Base-by-base conservation (phyloP, 257 asterid genomes). In the Forsythia suspensa region DNA sequence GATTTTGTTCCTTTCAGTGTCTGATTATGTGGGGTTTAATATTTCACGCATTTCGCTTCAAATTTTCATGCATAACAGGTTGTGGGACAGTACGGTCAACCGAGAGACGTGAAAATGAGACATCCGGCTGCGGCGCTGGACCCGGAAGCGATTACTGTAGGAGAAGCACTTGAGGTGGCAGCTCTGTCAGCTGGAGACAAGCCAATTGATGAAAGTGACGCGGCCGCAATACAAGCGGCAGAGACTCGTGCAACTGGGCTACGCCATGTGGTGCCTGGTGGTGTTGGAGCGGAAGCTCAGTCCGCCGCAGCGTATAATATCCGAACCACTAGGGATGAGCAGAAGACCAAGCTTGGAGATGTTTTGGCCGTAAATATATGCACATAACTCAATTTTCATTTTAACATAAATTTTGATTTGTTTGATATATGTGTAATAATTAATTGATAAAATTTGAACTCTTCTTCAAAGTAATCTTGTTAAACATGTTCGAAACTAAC, bases 101-200 rank as follows among this genome's bases (percentile, higher is more conserved):
- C 81, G 38, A 61, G 46, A 38, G 85, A 70, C 0, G 76, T 6
- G 71, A 46, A 61, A 38, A 65, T 24, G 79, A 70, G 59, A 6
- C 24, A 77, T 6, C 81, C 82, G 8, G 44, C 42, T 8, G 16
- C 73, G 6, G 76, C 38, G 21, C 16, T 16, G 4, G 83, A 38
- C 2, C 24, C 74, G 0, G 87, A 81, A 5, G 69, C 81, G 0
- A 66, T 89, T 15, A 92, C 93, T 7, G 85, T 90, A 3, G 94
- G 97, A 9, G 97, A 92, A 81, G 96, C 97, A 2, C 87, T 92
- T 18, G 96, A 92, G 77, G 96, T 91, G 0, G 81, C 91, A 0
- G 90, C 91, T 0, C 73, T 87, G 0, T 80, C 91, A 3, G 87
- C 85, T 0, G 91, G 88, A 15, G 79, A 87, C 48, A 89, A 89